These are phyloP conservation scores for Tolypocladium amazonense DNA, from an alignment of 2,329 filamentous ascomycete species.

Conservation along the genomic window DNA sequence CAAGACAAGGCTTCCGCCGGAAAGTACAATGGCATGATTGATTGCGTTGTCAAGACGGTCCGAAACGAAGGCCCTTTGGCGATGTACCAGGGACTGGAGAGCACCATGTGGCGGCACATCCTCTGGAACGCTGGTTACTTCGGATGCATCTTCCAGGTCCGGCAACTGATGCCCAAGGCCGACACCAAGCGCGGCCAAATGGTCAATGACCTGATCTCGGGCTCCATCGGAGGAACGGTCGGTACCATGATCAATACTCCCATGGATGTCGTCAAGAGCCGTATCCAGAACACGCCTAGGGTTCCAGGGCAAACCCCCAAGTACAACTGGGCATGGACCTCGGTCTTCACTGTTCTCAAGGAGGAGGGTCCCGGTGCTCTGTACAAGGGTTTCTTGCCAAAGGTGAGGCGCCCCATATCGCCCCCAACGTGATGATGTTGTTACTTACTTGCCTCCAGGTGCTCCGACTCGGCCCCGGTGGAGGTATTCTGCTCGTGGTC, in stretches of 20 bases:
- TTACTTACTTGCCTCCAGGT: conserved; percentile 16
- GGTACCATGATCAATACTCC: conserved; percentile 93
- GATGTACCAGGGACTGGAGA: conserved; percentile 94
- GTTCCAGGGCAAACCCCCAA: conserved; percentile 73
- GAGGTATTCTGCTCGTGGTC: conserved; percentile 68
- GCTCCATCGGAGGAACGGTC: conserved; percentile 73
- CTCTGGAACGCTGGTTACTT: conserved; percentile 94
- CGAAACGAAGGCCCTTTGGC: conserved; percentile 74
- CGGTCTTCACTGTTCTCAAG: conserved; percentile 73
- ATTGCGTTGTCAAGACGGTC: conserved; percentile 73
- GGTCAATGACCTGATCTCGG: conserved; percentile 77
- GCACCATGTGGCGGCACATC: conserved; percentile 88
- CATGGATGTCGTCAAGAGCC: conserved; percentile 94
- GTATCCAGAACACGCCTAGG: conserved; percentile 90
- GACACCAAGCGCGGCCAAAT: conserved; percentile 73
- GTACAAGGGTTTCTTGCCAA: conserved; percentile 97
- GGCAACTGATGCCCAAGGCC: conserved; percentile 70
- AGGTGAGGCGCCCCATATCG: conserved; percentile 53
- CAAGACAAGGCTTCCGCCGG: conserved; percentile 90
- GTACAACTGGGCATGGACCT: conserved; percentile 98
- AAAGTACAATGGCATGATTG: conserved; percentile 75
- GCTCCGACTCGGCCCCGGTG: conserved; percentile 42
- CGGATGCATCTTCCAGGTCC: conserved; percentile 96
- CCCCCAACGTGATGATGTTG: background rate
- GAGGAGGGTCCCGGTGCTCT: conserved; percentile 88